A percentile compares a stretch with the other conserved stretches of the same genome.
Evolutionary conservation across 768 basidiomycete species (phyloP).

Genomic region (Xerocomellus dryophilus): DNA sequence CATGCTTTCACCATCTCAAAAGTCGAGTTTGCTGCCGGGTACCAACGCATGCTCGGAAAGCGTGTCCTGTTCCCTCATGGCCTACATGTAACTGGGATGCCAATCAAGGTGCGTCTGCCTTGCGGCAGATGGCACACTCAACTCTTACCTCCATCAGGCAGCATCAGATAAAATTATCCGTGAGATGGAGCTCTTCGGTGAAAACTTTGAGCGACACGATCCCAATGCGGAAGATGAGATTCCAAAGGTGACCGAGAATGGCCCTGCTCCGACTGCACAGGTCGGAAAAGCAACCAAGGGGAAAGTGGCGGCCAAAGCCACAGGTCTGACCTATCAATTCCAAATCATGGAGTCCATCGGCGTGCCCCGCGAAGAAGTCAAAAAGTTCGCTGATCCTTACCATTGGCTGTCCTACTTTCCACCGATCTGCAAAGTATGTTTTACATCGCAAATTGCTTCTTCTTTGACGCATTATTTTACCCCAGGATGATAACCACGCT

Average conservation of each 20-base stretch:
- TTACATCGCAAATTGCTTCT: neutral
- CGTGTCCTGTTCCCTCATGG: constrained; percentile 95
- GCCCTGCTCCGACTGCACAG: constrained; percentile 45
- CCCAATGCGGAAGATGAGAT: constrained; percentile 45
- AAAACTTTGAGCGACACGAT: constrained; percentile 67
- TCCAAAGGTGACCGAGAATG: constrained; percentile 40
- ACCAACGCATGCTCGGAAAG: constrained; percentile 93
- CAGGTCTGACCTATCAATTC: constrained; percentile 95
- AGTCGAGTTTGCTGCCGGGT: constrained; percentile 95
- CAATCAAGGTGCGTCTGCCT: constrained; percentile 79
- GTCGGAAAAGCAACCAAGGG: constrained; percentile 91
- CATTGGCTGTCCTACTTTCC: constrained; percentile 95
- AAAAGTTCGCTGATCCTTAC: constrained; percentile 93
- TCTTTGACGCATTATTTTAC: neutral
- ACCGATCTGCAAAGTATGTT: constrained; percentile 81
- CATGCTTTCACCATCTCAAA: constrained; percentile 99
- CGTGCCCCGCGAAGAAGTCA: constrained; percentile 85
- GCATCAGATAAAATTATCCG: constrained; percentile 97
- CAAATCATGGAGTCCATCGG: constrained; percentile 97
- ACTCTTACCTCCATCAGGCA: constrained; percentile 49
- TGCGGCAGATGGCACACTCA: neutral
- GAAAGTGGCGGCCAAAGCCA: constrained; percentile 88
- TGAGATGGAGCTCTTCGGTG: constrained; percentile 94
- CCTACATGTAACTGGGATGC: constrained; percentile 98
- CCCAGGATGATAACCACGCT: constrained; percentile 67